Conservation (phyloP, 495 filamentous ascomycete genomes). For the Evansstolkia leycettana region DNA sequence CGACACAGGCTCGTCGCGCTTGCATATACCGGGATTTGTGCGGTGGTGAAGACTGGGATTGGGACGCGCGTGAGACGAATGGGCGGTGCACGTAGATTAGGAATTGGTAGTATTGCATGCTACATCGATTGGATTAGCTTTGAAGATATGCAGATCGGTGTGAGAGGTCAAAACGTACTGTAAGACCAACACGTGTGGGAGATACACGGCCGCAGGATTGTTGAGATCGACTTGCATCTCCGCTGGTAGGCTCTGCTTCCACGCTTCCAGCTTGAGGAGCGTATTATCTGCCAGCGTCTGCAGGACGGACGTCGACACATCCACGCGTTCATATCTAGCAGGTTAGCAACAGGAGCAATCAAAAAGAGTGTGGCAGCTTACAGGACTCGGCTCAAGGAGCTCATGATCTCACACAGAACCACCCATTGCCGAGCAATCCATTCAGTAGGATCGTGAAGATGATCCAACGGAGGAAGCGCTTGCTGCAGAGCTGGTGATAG, state of each 20-base stretch:
- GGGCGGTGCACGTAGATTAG: constrained; percentile 16
- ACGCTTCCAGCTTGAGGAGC: constrained; percentile 8
- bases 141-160: too few species aligned
- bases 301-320: too few species aligned
- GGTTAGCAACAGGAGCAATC: constrained; percentile 4
- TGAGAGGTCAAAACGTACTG: too few species aligned
- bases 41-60: constrained; percentile 9
- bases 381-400: constrained; percentile 8
- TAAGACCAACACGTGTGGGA: constrained; percentile 20
- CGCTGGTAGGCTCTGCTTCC: constrained; percentile 14
- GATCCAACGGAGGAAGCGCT: not conserved
- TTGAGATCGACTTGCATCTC: constrained; percentile 11
- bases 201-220: constrained; percentile 4
- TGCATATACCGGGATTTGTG: constrained; percentile 10
- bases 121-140: too few species aligned
- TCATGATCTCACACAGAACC: constrained; percentile 19
- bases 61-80: constrained; percentile 13
- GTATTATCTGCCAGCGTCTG: constrained; percentile 10
- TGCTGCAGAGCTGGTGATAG: too few species aligned
- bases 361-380: constrained; percentile 8
- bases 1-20: constrained; percentile 14
- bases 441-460: constrained; percentile 2
- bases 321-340: too few species aligned
- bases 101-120: constrained; percentile 20
- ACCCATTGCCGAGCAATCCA: constrained; percentile 10